Base-by-base conservation (phyloP, 192 early-diverging fungal genomes). In the Dissophora ornata region DNA sequence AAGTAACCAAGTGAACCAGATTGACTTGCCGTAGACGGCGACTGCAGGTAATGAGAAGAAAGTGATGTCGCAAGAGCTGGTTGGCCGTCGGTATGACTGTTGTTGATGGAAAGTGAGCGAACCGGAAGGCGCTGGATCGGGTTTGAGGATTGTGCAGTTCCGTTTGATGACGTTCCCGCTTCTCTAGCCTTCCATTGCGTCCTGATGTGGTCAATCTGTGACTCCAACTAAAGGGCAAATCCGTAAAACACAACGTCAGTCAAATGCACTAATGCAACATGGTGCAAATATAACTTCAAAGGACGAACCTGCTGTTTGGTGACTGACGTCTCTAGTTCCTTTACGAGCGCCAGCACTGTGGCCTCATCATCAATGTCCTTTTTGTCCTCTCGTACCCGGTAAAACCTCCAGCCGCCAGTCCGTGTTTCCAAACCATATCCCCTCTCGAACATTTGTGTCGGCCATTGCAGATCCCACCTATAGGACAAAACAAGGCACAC, bases 381-480 rank as follows among this genome's bases (percentile, higher is more conserved):
- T 55, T 90, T 91, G 62, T 91, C 90, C 19, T 90, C 88, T 10
- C 89, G 81, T 21, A 83, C 58, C 10, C 81, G 79, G 18, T 82
- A 80, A 62, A 82, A 86, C 38, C 79, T 81, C 85, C 85, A 86
- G 16, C 85, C 85, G n/a, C 85, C 85, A 34, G 69, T 79, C 41
- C 85, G 73, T 15, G 64, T 61, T 19, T 60, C 69, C 18, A 81
- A 71, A 15, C 83, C 85, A 59, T 82, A 84, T 12, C 85, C 83
- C 48, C 74, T 81, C 30, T 86, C 85, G 44, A 84, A 64, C 70
- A 86, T 86, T 13, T 81, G 82, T 0, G 83, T 82, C 36, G 74
- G 60, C 71, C 81, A 84, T n/a, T 83, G 53, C 19, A 83, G 57
- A 57, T 86, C 85, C 68, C 82, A 86, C 57, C 82, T 81, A 77